These are phyloP conservation scores for Clonostachys byssicola DNA, from an alignment of 2,329 filamentous ascomycete genomes.

Conservation along the genomic window DNA sequence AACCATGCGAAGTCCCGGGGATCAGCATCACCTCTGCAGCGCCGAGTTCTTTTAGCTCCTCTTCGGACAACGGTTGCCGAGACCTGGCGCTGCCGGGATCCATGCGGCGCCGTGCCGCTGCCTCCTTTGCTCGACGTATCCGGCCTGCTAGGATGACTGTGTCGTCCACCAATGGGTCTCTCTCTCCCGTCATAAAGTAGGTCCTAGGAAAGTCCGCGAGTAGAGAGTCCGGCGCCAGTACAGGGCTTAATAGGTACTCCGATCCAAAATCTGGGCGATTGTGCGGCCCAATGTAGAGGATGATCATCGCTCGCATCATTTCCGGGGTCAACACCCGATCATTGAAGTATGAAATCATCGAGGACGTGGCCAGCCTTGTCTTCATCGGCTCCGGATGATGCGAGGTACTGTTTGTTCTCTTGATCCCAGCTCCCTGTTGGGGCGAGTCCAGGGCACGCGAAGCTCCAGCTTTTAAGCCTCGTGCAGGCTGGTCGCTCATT, in stretches of 20 bases:
- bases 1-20: constrained; percentile 88
- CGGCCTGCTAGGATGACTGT: constrained; percentile 94
- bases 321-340: constrained; percentile 92
- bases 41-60: constrained; percentile 34
- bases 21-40: constrained; percentile 73
- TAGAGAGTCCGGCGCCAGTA: constrained; percentile 81
- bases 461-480: not conserved
- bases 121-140: constrained; percentile 73
- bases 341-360: constrained; percentile 98
- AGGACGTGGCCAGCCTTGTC: constrained; percentile 88
- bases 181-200: constrained; percentile 90
- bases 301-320: constrained; percentile 99
- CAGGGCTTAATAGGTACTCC: constrained; percentile 86
- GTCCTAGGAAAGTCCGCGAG: constrained; percentile 88
- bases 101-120: constrained; percentile 19
- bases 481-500: too few species aligned
- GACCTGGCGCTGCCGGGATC: constrained; percentile 5
- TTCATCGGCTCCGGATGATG: constrained; percentile 58
- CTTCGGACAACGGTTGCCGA: constrained; percentile 8
- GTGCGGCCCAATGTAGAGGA: constrained; percentile 91
- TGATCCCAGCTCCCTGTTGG: constrained; percentile 9
- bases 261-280: constrained; percentile 89
- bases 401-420: constrained; percentile 24
- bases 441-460: not conserved
- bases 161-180: constrained; percentile 92